Evolutionary conservation across 2,329 filamentous ascomycete species (phyloP).

Genomic region (Cordyceps cicadae): DNA sequence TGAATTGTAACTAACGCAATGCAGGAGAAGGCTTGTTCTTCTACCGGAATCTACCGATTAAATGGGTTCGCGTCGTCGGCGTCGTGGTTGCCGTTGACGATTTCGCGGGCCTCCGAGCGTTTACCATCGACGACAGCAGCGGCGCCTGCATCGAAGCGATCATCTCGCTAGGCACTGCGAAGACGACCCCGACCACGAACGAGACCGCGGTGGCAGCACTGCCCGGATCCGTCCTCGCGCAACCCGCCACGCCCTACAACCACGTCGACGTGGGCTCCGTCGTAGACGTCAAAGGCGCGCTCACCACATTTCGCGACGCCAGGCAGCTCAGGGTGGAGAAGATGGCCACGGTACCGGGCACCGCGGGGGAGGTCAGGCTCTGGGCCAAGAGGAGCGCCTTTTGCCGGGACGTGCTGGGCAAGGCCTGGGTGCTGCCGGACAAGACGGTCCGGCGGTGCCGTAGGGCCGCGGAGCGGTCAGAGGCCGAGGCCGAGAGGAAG

Average conservation of each 20-base stretch:
- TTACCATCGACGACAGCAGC: conserved; percentile 58
- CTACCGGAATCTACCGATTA: conserved; percentile 64
- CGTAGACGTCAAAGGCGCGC: conserved; percentile 48
- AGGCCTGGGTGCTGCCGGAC: conserved; percentile 46
- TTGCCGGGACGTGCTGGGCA: conserved; percentile 38
- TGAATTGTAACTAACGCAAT: neutral
- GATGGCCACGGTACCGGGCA: conserved; percentile 39
- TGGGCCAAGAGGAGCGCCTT: conserved; percentile 50
- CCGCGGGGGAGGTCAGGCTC: conserved; percentile 48
- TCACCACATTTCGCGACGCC: conserved; percentile 38
- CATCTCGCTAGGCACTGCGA: conserved; percentile 10
- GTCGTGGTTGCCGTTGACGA: conserved; percentile 57
- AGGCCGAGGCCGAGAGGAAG: conserved; percentile 20
- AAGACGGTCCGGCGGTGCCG: conserved; percentile 43
- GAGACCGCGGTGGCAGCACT: neutral
- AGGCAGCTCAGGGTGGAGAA: conserved; percentile 47
- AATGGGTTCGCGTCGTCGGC: conserved; percentile 65
- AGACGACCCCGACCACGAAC: neutral
- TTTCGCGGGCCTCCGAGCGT: conserved; percentile 37
- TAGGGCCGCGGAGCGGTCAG: conserved; percentile 34
- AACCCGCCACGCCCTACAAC: conserved; percentile 14
- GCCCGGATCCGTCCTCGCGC: neutral
- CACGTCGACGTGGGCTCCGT: conserved; percentile 44
- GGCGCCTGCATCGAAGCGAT: conserved; percentile 46
- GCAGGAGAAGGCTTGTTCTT: conserved; percentile 49